These are phyloP conservation scores for Aspergillus hiratsukae DNA, from an alignment of 2,329 filamentous ascomycete genomes.

Conservation along the genomic window DNA sequence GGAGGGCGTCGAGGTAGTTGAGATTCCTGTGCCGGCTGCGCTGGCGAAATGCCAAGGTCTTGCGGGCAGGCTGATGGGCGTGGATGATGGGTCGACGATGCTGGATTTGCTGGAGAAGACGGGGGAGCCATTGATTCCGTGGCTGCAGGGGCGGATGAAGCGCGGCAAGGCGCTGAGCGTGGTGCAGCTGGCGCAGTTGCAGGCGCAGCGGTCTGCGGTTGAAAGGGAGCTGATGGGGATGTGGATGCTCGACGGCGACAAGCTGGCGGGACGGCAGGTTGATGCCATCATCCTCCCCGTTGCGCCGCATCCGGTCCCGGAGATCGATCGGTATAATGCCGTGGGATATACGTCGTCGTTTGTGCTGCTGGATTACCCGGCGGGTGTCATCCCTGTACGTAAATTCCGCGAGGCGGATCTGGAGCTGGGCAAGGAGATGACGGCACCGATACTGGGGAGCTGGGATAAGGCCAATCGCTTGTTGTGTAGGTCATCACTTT, in stretches of 20 bases:
- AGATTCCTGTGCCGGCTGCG: constrained; percentile 50
- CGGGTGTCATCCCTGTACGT: constrained; percentile 54
- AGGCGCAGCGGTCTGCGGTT: constrained; percentile 49
- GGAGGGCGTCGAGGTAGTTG: constrained; percentile 52
- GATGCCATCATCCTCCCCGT: constrained; percentile 62
- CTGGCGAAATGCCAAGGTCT: constrained; percentile 54
- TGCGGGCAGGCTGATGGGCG: constrained; percentile 54
- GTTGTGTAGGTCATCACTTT: constrained; percentile 46
- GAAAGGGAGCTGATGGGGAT: constrained; percentile 55
- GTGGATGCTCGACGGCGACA: constrained; percentile 41
- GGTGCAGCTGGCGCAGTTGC: constrained; percentile 48
- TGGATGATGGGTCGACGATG: constrained; percentile 54
- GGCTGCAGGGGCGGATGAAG: constrained; percentile 51
- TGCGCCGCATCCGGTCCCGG: constrained; percentile 60
- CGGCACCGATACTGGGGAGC: constrained; percentile 39
- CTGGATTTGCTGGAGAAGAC: constrained; percentile 54
- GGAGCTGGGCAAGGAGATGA: constrained; percentile 44
- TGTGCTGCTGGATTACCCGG: constrained; percentile 60
- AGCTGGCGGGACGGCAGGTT: constrained; percentile 6
- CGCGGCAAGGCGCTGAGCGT: constrained; percentile 47
- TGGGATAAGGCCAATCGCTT: constrained; percentile 60
- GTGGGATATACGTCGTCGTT: constrained; percentile 60
- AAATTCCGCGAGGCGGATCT: constrained; percentile 48
- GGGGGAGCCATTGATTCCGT: constrained; percentile 56
- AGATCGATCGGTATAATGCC: constrained; percentile 59